Evolutionary conservation across 75 land plant genomes (phyloP), one percentile per base, ranked within the genome.

Genomic region (Larix kaempferi): DNA sequence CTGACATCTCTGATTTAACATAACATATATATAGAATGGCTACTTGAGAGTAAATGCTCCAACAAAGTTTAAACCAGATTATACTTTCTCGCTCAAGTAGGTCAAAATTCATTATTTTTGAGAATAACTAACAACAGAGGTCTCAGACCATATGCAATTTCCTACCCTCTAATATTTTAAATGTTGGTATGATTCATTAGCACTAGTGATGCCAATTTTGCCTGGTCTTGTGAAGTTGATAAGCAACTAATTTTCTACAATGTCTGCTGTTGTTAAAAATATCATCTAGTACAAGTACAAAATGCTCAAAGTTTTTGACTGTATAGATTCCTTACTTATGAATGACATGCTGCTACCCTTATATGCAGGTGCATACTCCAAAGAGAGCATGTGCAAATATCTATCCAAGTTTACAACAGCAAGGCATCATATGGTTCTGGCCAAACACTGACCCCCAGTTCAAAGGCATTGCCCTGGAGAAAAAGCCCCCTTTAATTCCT

Each of bases 401-500:
- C 29, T 93, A 93, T 85, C 93, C 91, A 44, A 83, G 89, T 79
- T 72, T 77, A 58, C 91, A 86, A 59, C 95, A 93, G 58, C 80
- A 93, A 81, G 91, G 87, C 41, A 87, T 93, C 75, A 75, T 93
- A 12, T 93, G 95, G 95, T 91, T 91, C 78, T 91, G 93, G 90
- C 88, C 89, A 72, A 86, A 80, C 56, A 41, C 84, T 35, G 82
- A 81, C 49, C 82, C 87, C 52, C 83, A 79, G 7, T 78, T 62
- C 79, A 80, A 87, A 78, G 87, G 85, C 56, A 87, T 82, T 52
- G 64, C 82, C 33, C 56, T 59, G 71, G 77, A 74, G 71, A 90
- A 78, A 65, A 82, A 80, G 65, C 95, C 95, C 39, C 91, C 93
- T 58, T 77, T 56, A 41, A 77, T 91, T 49, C 80, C 84, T 26